Conservation (phyloP, 352 stramenopile genomes). For the Globisporangium rhizosaccharum region DNA sequence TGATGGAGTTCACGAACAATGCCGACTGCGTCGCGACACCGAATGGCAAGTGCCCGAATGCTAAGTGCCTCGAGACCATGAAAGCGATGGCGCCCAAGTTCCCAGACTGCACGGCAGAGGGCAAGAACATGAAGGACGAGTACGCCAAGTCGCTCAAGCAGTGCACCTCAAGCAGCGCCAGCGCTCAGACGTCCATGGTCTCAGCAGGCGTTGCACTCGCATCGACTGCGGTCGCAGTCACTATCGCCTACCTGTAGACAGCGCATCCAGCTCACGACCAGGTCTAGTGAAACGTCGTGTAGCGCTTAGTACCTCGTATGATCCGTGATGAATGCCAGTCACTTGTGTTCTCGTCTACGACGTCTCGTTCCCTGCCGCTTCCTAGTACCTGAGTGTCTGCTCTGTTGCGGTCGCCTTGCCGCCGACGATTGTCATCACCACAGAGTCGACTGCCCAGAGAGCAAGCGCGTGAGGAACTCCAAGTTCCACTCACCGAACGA, state of each 20-base stretch:
- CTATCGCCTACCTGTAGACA: not conserved
- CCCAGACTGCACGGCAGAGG: slow-evolving; percentile 1
- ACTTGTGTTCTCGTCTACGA: too few species aligned
- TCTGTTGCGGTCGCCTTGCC: too few species aligned
- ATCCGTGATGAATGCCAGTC: too few species aligned
- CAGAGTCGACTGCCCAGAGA: too few species aligned
- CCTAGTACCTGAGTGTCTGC: too few species aligned
- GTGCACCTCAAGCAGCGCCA: not conserved
- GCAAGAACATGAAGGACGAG: slow-evolving; percentile 1
- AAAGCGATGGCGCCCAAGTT: not conserved
- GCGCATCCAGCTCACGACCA: too few species aligned
- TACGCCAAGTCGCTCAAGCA: not conserved
- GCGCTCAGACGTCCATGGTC: not conserved
- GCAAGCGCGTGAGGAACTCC: too few species aligned
- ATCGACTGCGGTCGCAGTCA: not conserved
- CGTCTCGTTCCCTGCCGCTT: too few species aligned
- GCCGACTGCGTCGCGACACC: not conserved
- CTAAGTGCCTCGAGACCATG: not conserved
- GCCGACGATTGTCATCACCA: too few species aligned
- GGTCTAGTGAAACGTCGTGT: too few species aligned
- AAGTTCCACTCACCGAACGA: too few species aligned
- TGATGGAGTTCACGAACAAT: not conserved
- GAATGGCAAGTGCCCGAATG: not conserved
- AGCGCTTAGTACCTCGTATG: too few species aligned
- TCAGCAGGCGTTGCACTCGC: not conserved